Evolutionary conservation across 139 green algal species (phyloP).

Genomic region (Chlamydomonas incerta): DNA sequence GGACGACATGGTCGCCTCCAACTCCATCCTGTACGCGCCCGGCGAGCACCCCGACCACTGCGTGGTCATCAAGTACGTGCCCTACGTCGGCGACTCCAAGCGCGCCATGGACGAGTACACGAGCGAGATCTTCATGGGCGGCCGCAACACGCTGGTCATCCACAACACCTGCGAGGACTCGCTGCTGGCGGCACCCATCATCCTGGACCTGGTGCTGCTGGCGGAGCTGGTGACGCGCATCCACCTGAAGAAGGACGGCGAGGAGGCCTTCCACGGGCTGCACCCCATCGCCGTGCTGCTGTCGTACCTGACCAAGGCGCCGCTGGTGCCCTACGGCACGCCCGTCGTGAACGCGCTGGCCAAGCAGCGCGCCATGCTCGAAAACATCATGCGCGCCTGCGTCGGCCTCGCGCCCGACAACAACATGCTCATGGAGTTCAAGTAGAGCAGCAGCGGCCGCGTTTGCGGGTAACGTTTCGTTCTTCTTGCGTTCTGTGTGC

Average conservation of each 20-base stretch:
- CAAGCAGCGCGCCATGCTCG: conserved; percentile 97
- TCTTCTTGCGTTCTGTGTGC: too few species aligned
- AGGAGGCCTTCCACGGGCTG: conserved; percentile 83
- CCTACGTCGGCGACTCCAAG: conserved; percentile 98
- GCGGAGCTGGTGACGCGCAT: conserved; percentile 95
- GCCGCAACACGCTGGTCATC: conserved; percentile 98
- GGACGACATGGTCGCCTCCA: conserved; percentile 98
- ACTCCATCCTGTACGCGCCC: conserved; percentile 92
- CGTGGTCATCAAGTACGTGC: conserved; percentile 99
- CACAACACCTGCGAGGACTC: conserved; percentile 99
- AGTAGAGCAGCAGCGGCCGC: conserved; percentile 45
- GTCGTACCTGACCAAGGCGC: conserved; percentile 96
- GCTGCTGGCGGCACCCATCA: conserved; percentile 97
- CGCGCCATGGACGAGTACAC: conserved; percentile 99
- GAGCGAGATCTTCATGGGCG: conserved; percentile 95
- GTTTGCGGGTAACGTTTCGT: too few species aligned
- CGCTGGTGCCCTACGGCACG: conserved; percentile 87
- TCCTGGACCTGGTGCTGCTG: conserved; percentile 98
- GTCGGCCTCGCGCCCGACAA: conserved; percentile 95
- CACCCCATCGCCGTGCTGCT: conserved; percentile 96
- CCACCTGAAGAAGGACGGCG: conserved; percentile 83
- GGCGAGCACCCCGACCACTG: conserved; percentile 98
- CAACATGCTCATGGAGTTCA: conserved; percentile 97
- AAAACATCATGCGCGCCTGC: conserved; percentile 98
- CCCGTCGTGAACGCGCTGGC: conserved; percentile 97